These are phyloP conservation scores for Dactylellina cionopaga DNA, from an alignment of 2,329 filamentous ascomycete genomes.

Conservation along the genomic window DNA sequence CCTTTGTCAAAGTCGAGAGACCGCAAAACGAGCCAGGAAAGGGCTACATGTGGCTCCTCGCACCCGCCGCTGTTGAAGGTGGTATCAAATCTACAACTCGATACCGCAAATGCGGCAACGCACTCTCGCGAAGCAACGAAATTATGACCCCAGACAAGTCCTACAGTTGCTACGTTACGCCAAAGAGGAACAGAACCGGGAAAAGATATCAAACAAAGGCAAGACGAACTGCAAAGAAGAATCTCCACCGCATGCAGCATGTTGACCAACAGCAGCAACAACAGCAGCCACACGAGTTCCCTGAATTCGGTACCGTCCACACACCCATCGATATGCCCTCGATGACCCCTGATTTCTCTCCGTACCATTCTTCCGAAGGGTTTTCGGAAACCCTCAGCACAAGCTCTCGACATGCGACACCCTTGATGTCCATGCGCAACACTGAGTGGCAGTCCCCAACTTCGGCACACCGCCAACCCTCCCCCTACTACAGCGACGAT, in stretches of 20 bases:
- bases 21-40: slow-evolving; percentile 53
- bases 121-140: slow-evolving; percentile 11
- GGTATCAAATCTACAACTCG: slow-evolving; percentile 88
- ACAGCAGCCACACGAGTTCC: slow-evolving; percentile 13
- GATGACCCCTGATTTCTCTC: slow-evolving; percentile 47
- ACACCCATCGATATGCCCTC: slow-evolving; percentile 26
- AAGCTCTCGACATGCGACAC: slow-evolving; percentile 42
- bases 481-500: slow-evolving; percentile 42
- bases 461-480: slow-evolving; percentile 22
- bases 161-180: slow-evolving; percentile 29
- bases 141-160: slow-evolving; percentile 32
- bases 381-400: slow-evolving; percentile 47
- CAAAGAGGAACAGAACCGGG: slow-evolving; percentile 38
- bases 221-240: slow-evolving; percentile 45
- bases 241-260: slow-evolving; percentile 40
- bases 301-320: slow-evolving; percentile 26
- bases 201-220: slow-evolving; percentile 46
- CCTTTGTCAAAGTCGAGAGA: slow-evolving; percentile 62
- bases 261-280: slow-evolving; percentile 47
- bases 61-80: slow-evolving; percentile 72
- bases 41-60: slow-evolving; percentile 73
- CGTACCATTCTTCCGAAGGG: slow-evolving; percentile 24
- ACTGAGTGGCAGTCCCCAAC: slow-evolving; percentile 43
- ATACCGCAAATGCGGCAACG: slow-evolving; percentile 68
- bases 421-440: slow-evolving; percentile 14